These are phyloP conservation scores for Lathyrus tuberosus DNA, from an alignment of 306 rosid genomes.

Conservation along the genomic window DNA sequence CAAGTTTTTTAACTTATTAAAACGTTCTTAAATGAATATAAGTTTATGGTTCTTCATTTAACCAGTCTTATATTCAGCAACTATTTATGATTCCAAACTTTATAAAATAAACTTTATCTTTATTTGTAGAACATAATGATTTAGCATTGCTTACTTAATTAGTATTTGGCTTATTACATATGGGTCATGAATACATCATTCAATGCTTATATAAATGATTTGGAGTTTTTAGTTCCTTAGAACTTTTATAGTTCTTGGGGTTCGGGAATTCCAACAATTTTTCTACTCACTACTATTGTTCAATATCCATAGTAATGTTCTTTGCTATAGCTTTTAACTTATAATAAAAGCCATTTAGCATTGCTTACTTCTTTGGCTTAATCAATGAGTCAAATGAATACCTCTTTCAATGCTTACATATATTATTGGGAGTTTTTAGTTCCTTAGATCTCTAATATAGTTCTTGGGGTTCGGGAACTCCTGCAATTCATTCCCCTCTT, in stretches of 20 bases:
- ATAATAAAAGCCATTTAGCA: neutral
- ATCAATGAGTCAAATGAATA: slow-evolving; percentile 13
- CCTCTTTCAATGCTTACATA: slow-evolving; percentile 21
- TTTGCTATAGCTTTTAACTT: neutral
- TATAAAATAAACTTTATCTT: neutral
- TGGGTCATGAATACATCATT: neutral
- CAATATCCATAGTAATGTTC: neutral
- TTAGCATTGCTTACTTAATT: slow-evolving; percentile 32
- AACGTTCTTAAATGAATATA: neutral
- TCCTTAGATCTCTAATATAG: neutral
- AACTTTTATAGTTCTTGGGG: slow-evolving; percentile 26
- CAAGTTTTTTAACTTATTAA: neutral
- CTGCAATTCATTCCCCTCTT: neutral
- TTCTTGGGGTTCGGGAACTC: slow-evolving; percentile 42
- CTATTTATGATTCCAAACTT: too few relatives aligned
- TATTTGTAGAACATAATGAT: neutral
- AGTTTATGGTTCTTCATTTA: neutral
- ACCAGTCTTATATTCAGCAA: too few relatives aligned
- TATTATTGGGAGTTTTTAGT: slow-evolving; percentile 37
- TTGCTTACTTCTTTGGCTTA: slow-evolving; percentile 6
- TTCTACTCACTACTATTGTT: too few relatives aligned
- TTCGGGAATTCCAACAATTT: slow-evolving; percentile 41
- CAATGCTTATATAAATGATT: slow-evolving; percentile 37
- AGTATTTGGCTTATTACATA: neutral
- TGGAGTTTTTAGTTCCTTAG: slow-evolving; percentile 41